Percentiles rank a stretch among this genome's conserved stretches.
These are phyloP conservation scores for Melanopsichium pennsylvanicum DNA, from an alignment of 1,284 basidiomycete genomes.

Conservation along the genomic window DNA sequence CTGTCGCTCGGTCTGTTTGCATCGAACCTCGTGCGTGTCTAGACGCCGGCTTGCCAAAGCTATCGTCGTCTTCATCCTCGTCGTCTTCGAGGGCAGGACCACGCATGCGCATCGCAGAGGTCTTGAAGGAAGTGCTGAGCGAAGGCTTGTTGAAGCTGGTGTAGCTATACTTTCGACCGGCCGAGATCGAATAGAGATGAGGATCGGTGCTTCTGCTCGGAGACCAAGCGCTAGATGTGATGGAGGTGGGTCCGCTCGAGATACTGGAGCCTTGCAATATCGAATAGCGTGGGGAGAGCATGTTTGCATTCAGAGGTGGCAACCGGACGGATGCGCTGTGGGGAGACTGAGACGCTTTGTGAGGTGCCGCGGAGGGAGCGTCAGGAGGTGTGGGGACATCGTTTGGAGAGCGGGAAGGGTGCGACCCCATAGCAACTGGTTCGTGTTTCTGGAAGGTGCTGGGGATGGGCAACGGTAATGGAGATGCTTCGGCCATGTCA, in stretches of 20 bases:
- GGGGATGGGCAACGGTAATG: conserved; percentile 48
- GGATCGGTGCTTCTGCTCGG: conserved; percentile 46
- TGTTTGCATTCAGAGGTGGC: conserved; percentile 39
- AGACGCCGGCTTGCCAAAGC: conserved; percentile 37
- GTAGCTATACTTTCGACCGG: conserved; percentile 45
- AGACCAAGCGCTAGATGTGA: conserved; percentile 50
- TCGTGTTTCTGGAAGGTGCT: conserved; percentile 23
- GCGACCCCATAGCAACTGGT: conserved; percentile 18
- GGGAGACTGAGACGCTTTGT: conserved; percentile 27
- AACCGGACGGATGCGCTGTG: conserved; percentile 29
- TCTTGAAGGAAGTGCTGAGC: conserved; percentile 57
- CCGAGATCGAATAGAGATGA: conserved; percentile 50
- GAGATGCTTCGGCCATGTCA: conserved; percentile 49
- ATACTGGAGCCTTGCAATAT: conserved; percentile 45
- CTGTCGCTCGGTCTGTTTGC: conserved; percentile 20
- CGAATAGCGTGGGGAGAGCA: conserved; percentile 41
- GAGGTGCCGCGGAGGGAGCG: conserved; percentile 27
- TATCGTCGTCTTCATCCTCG: conserved; percentile 48
- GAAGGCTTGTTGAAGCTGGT: conserved; percentile 50
- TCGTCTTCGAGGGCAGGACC: conserved; percentile 42
- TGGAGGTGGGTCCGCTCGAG: conserved; percentile 45
- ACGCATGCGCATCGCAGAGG: conserved; percentile 54
- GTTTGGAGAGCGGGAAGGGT: conserved; percentile 50
- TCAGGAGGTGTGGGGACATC: conserved; percentile 63
- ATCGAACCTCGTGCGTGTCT: conserved; percentile 20